These are phyloP conservation scores for Oxytropis ochrocephala DNA, from an alignment of 306 rosid species.

Conservation along the genomic window DNA sequence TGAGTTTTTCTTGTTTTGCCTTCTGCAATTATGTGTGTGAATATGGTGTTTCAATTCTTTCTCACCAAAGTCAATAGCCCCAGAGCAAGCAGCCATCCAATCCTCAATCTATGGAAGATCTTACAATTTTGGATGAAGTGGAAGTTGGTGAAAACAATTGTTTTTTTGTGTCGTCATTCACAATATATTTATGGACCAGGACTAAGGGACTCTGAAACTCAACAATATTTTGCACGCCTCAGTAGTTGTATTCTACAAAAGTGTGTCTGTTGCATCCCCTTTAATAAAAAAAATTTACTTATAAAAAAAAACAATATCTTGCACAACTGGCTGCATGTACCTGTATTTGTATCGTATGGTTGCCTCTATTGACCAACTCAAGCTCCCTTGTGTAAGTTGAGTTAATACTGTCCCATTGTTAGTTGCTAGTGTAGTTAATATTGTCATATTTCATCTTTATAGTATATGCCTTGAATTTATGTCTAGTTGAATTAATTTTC, in stretches of 20 bases:
- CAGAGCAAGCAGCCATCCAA: conserved; percentile 50
- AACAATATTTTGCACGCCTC: conserved; percentile 76
- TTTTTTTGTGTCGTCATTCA: conserved; percentile 63
- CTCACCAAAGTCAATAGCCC: too few species aligned
- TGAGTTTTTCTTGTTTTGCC: too few species aligned
- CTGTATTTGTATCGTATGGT: conserved; percentile 54
- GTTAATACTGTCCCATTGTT: not conserved
- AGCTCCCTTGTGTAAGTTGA: conserved; percentile 70
- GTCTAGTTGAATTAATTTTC: not conserved
- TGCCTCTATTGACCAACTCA: conserved; percentile 85
- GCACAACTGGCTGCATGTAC: conserved; percentile 76
- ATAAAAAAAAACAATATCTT: too few species aligned
- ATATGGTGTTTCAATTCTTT: too few species aligned
- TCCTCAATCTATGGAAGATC: conserved; percentile 70
- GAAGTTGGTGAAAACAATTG: conserved; percentile 38
- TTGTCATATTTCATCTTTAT: not conserved
- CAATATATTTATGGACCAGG: conserved; percentile 92
- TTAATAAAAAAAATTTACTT: too few species aligned
- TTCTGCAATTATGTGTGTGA: too few species aligned
- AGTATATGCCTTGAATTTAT: not conserved
- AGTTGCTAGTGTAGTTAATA: conserved; percentile 31
- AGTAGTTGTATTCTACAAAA: too few species aligned
- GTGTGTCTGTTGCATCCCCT: too few species aligned
- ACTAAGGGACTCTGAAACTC: conserved; percentile 76
- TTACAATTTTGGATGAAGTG: conserved; percentile 61